Evolutionary conservation across 2,329 filamentous ascomycete genomes (phyloP).

Genomic region (Microthyrium microscopicum): DNA sequence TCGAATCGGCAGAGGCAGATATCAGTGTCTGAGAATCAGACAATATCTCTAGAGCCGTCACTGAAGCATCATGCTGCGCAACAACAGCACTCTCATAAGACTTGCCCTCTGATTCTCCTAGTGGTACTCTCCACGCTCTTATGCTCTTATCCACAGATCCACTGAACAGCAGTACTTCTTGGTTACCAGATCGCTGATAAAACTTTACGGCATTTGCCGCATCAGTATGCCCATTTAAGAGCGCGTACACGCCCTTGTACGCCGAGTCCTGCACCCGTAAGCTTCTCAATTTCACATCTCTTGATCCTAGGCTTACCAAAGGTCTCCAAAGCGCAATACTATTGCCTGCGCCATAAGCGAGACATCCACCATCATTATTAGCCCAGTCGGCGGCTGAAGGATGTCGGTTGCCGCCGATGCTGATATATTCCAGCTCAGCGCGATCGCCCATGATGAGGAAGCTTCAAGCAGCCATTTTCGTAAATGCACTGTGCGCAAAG

Average conservation of each 20-base stretch:
- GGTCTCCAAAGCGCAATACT: slow-evolving; percentile 84
- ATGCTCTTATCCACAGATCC: slow-evolving; percentile 70
- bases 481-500: too few relatives aligned
- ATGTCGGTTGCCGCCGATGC: slow-evolving; percentile 78
- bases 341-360: slow-evolving; percentile 79
- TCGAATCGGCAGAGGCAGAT: slow-evolving; percentile 47
- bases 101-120: not conserved
- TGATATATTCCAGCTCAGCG: slow-evolving; percentile 35
- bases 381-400: slow-evolving; percentile 86
- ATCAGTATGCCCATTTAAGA: slow-evolving; percentile 63
- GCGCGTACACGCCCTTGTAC: slow-evolving; percentile 41
- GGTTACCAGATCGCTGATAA: slow-evolving; percentile 35
- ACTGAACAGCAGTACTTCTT: slow-evolving; percentile 47
- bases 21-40: slow-evolving; percentile 32
- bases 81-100: slow-evolving; percentile 33
- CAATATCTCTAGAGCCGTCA: slow-evolving; percentile 46
- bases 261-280: slow-evolving; percentile 21
- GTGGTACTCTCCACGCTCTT: slow-evolving; percentile 37
- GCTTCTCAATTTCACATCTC: not conserved
- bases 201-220: slow-evolving; percentile 75
- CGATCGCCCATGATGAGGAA: not conserved
- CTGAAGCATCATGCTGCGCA: slow-evolving; percentile 51
- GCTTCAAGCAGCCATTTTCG: not conserved
- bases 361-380: slow-evolving; percentile 38
- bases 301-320: slow-evolving; percentile 34